Conservation (phyloP, 495 filamentous ascomycete genomes). For the Achaetomiella virescens region DNA sequence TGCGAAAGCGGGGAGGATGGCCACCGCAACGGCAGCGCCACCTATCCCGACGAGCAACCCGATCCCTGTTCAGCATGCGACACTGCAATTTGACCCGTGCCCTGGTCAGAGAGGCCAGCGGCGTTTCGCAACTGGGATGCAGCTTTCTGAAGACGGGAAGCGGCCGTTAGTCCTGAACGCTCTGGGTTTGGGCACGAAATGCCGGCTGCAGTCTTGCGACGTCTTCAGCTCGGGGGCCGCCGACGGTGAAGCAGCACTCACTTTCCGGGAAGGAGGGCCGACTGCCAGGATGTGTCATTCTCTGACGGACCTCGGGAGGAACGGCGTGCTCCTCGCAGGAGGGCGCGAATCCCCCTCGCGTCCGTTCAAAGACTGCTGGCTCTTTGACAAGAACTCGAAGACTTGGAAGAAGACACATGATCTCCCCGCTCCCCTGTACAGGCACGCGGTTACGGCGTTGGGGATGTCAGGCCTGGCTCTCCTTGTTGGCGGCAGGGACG, state of each 20-base stretch:
- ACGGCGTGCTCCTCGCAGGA: slow-evolving; percentile 59
- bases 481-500: slow-evolving; percentile 23
- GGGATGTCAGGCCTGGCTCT: slow-evolving; percentile 43
- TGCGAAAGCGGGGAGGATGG: slow-evolving; percentile 36
- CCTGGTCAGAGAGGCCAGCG: slow-evolving; percentile 33
- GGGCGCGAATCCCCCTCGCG: slow-evolving; percentile 69
- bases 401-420: slow-evolving; percentile 57
- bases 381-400: slow-evolving; percentile 43
- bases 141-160: slow-evolving; percentile 7
- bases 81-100: slow-evolving; percentile 25
- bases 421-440: slow-evolving; percentile 60
- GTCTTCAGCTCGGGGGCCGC: slow-evolving; percentile 39
- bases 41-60: neutral
- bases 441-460: slow-evolving; percentile 62
- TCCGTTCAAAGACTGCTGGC: slow-evolving; percentile 66
- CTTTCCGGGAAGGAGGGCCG: slow-evolving; percentile 31
- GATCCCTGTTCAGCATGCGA: neutral
- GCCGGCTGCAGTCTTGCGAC: slow-evolving; percentile 55
- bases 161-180: slow-evolving; percentile 31
- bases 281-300: slow-evolving; percentile 70
- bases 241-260: slow-evolving; percentile 10
- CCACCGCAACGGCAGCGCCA: neutral
- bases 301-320: slow-evolving; percentile 50
- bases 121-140: slow-evolving; percentile 37
- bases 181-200: slow-evolving; percentile 58